Evolutionary conservation across 179 eudicot genomes (phyloP), one percentile per base, ranked within the genome.

Genomic region (Spergularia azorica): DNA sequence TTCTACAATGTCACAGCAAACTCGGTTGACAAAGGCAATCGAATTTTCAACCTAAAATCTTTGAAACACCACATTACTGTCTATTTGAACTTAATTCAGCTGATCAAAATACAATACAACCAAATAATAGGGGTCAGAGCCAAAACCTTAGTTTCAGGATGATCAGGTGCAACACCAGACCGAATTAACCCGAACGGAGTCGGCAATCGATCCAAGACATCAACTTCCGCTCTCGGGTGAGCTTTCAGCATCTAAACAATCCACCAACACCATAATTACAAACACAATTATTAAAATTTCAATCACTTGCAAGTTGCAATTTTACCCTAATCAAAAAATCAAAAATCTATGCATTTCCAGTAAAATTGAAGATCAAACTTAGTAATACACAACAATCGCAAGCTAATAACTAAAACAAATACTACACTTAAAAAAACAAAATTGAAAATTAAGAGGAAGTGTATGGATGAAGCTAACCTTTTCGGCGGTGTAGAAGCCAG

Each of bases 111-210:
- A 26, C 32, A 26, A 26, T 26, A 26, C 8, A 32, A 15, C 15
- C 14, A 0, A 39, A 26, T 26, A 26, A 54, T 3, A 12, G 48
- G 32, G 6, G 11, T 21, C 16, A 3, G 6, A 26, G 32, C 32
- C 12, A 15, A 26, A 55, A 90, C 98, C 95, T 95, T 93, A 0
- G 99, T 95, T 80, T 95, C 97, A 32, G 95, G 99, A 88, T 95
- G 97, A 87, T 95, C 99, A 57, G 99, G 98, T 17, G 97, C 99
- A 65, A 95, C 99, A 9, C 98, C 99, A 4, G 96, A 90, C 14
- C 98, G 92, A 18, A 96, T 89, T 38, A 96, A 82, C 67, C 97
- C 98, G 76, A 90, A 96, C 0, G 99, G 97, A 2, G 94, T 89
- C 0, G 98, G 99, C 77, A 96, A 81, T 63, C 99, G 85, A 80